A percentile compares a stretch with the other conserved stretches of the same genome.
phyloP scores from a whole-genome alignment of 768 basidiomycete genomes.

The Psilocybe cubensis region DNA sequence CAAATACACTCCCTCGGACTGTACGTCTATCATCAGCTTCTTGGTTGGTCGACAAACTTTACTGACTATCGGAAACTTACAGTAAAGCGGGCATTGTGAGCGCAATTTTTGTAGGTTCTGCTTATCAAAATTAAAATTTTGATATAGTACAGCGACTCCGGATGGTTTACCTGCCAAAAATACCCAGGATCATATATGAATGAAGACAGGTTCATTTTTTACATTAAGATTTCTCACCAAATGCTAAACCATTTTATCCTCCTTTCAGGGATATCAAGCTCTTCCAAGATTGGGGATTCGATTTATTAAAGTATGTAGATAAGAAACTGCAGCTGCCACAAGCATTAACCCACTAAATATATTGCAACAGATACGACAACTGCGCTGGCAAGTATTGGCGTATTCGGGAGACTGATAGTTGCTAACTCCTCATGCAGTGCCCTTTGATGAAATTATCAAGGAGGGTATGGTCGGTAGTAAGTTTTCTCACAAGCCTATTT shows the following conservation, averaged over 20 bases:
- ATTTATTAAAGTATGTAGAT: slow-evolving; percentile 58
- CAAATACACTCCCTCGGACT: slow-evolving; percentile 58
- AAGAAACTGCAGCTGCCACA: not conserved
- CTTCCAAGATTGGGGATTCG: slow-evolving; percentile 71
- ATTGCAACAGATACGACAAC: slow-evolving; percentile 54
- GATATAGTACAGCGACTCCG: slow-evolving; percentile 63
- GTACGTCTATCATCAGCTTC: slow-evolving; percentile 37
- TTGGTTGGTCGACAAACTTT: not conserved
- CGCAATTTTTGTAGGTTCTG: not conserved
- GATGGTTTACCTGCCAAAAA: slow-evolving; percentile 67
- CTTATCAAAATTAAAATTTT: not conserved
- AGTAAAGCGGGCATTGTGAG: slow-evolving; percentile 68
- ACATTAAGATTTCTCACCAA: not conserved
- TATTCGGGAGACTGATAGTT: not conserved
- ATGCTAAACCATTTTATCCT: not conserved
- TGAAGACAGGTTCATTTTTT: slow-evolving; percentile 48
- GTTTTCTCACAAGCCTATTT: slow-evolving; percentile 19
- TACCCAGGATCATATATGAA: slow-evolving; percentile 71
- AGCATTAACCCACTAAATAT: not conserved
- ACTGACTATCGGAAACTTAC: not conserved
- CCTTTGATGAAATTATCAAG: slow-evolving; percentile 58
- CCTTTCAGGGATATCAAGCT: slow-evolving; percentile 51
- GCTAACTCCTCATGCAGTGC: slow-evolving; percentile 27
- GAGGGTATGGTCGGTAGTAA: slow-evolving; percentile 60
- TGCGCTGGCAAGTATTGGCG: slow-evolving; percentile 47